Conservation (phyloP, 257 asterid species). For the Phtheirospermum japonicum region DNA sequence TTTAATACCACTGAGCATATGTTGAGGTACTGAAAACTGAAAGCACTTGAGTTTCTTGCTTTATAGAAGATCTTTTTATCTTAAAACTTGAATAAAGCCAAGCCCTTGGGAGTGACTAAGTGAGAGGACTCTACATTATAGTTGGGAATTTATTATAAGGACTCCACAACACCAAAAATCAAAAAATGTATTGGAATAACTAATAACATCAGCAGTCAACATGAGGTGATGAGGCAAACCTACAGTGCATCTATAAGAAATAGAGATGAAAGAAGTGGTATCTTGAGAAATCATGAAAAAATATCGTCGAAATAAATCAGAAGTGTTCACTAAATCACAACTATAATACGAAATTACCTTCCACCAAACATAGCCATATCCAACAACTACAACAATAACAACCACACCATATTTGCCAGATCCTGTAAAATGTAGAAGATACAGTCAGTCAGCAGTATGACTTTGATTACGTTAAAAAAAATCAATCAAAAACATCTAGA, state of each 20-base stretch:
- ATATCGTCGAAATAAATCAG: not conserved
- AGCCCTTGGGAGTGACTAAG: not conserved
- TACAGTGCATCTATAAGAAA: slow-evolving; percentile 2
- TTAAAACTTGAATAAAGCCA: not conserved
- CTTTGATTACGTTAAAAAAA: slow-evolving; percentile 18
- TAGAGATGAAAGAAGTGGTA: not conserved
- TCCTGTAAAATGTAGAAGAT: slow-evolving; percentile 47
- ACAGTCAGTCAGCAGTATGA: slow-evolving; percentile 14
- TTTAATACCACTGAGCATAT: not conserved
- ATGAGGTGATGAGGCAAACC: slow-evolving; percentile 9
- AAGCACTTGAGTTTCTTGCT: not conserved
- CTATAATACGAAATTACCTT: slow-evolving; percentile 55
- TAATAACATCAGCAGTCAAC: slow-evolving; percentile 4
- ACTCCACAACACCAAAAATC: slow-evolving; percentile 9
- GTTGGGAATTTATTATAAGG: not conserved
- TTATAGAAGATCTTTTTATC: not conserved
- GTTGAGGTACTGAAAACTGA: not conserved
- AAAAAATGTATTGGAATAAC: slow-evolving; percentile 7
- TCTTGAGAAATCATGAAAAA: slow-evolving; percentile 8
- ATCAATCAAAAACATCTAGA: slow-evolving; percentile 7
- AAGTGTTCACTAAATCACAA: not conserved
- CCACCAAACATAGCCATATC: slow-evolving; percentile 98
- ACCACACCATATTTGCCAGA: slow-evolving; percentile 67
- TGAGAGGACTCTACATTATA: not conserved
- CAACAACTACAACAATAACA: slow-evolving; percentile 65